These are phyloP conservation scores for Brassica incana DNA, from an alignment of 345 rosid species.

Conservation along the genomic window DNA sequence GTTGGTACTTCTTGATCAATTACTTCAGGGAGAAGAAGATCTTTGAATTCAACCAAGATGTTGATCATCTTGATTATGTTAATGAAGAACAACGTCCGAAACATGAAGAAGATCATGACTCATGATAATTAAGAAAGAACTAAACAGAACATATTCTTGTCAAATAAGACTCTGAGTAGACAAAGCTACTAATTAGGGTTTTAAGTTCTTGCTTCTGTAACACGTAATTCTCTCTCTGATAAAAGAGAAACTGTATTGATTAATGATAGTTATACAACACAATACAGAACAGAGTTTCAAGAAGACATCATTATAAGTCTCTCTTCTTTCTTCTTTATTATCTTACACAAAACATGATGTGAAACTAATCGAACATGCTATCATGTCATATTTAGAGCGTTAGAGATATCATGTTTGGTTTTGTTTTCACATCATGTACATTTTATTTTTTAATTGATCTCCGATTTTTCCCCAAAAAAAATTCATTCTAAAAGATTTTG, in stretches of 20 bases:
- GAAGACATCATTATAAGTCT: not conserved
- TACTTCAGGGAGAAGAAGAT: constrained; percentile 51
- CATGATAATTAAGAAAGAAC: constrained; percentile 3
- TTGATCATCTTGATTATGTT: constrained; percentile 26
- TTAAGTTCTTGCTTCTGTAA: not conserved
- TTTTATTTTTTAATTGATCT: not conserved
- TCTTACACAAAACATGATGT: constrained; percentile 1
- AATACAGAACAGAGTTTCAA: constrained; percentile 3
- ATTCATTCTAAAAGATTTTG: not conserved
- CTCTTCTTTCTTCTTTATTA: constrained; percentile 20
- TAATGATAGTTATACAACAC: constrained; percentile 16
- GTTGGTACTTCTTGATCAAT: constrained; percentile 59
- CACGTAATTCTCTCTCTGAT: not conserved
- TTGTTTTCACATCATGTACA: not conserved
- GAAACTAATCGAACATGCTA: not conserved
- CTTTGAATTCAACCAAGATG: constrained; percentile 43
- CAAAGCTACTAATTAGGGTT: not conserved
- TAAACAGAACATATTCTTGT: constrained; percentile 7
- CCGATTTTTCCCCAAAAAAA: not conserved
- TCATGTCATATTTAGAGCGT: not conserved
- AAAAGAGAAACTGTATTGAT: not conserved
- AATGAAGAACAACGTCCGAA: constrained; percentile 25
- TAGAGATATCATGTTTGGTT: not conserved
- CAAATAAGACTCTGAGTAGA: not conserved
- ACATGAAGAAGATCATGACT: constrained; percentile 11